Evolutionary conservation across 768 basidiomycete genomes (phyloP).

Genomic region (Mycena rosella): DNA sequence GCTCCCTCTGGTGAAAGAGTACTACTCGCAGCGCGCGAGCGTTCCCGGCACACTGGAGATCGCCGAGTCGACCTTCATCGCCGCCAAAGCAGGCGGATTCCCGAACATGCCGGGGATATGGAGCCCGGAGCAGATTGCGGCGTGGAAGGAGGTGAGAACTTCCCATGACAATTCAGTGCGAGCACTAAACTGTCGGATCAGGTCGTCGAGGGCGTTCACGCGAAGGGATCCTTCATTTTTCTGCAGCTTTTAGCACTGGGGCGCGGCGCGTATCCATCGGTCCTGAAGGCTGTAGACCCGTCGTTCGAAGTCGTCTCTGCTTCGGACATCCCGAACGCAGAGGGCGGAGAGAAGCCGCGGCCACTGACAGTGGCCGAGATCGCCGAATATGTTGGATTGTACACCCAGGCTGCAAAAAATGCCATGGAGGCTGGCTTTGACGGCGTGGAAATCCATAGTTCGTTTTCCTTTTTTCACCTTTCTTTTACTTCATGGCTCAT

Average conservation of each 20-base stretch:
- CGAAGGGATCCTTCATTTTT: conserved; percentile 56
- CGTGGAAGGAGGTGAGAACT: conserved; percentile 63
- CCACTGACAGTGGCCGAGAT: conserved; percentile 57
- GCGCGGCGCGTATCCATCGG: conserved; percentile 43
- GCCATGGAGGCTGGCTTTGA: conserved; percentile 68
- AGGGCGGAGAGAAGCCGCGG: conserved; percentile 40
- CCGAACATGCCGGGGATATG: conserved; percentile 62
- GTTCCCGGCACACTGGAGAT: conserved; percentile 58
- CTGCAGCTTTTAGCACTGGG: conserved; percentile 68
- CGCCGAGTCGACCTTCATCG: conserved; percentile 59
- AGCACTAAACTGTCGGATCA: conserved; percentile 13
- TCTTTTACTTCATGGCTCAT: neutral
- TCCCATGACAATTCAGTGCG: neutral
- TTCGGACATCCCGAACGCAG: conserved; percentile 37
- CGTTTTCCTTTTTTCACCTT: neutral
- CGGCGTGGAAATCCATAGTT: conserved; percentile 51
- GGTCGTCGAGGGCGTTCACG: conserved; percentile 58
- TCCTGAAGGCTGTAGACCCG: conserved; percentile 37
- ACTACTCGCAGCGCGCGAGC: conserved; percentile 53
- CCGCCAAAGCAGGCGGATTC: conserved; percentile 45
- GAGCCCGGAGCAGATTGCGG: conserved; percentile 60
- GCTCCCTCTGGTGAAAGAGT: conserved; percentile 46
- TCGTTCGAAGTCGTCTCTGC: conserved; percentile 44
- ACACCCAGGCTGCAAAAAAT: conserved; percentile 58
- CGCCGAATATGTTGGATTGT: conserved; percentile 53